Evolutionary conservation across 108 stramenopile species (phyloP).

Genomic region (Craspedostauros australis): DNA sequence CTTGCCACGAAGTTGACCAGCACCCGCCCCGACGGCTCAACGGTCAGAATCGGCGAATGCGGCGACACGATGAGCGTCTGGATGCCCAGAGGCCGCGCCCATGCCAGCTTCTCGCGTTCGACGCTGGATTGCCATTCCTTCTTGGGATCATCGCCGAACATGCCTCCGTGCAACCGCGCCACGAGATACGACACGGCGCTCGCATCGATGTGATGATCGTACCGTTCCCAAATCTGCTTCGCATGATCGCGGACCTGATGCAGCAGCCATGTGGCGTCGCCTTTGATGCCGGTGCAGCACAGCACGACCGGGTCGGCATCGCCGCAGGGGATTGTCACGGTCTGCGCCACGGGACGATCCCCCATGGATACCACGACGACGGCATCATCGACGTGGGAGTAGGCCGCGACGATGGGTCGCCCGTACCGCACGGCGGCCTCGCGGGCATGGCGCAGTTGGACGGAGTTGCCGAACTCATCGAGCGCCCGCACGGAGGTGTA

Average conservation of each 20-base stretch:
- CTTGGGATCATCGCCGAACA: slow-evolving; percentile 10
- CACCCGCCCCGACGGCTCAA: slow-evolving; percentile 13
- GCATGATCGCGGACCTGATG: slow-evolving; percentile 12
- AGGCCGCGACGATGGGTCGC: slow-evolving; percentile 33
- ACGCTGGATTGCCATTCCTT: slow-evolving; percentile 15
- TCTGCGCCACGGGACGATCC: slow-evolving; percentile 1
- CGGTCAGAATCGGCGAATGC: neutral
- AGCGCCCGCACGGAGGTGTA: slow-evolving; percentile 51
- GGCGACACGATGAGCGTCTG: slow-evolving; percentile 12
- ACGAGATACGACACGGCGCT: slow-evolving; percentile 18
- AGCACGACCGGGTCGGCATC: slow-evolving; percentile 1
- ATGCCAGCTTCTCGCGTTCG: neutral
- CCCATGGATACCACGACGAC: slow-evolving; percentile 15
- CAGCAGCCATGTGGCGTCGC: slow-evolving; percentile 32
- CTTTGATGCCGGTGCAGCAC: slow-evolving; percentile 31
- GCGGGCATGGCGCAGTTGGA: slow-evolving; percentile 48
- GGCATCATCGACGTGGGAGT: slow-evolving; percentile 1
- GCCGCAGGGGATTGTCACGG: neutral
- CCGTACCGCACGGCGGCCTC: slow-evolving; percentile 37
- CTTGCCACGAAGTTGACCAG: too few species aligned
- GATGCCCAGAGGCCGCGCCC: slow-evolving; percentile 26
- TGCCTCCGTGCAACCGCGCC: slow-evolving; percentile 11
- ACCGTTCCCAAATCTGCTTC: slow-evolving; percentile 27
- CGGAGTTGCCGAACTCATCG: slow-evolving; percentile 51
- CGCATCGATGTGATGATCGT: slow-evolving; percentile 8